Percentiles rank a stretch among this genome's conserved stretches.
Evolutionary conservation across 2,329 filamentous ascomycete species (phyloP).

Genomic region (Monosporascus sp.): DNA sequence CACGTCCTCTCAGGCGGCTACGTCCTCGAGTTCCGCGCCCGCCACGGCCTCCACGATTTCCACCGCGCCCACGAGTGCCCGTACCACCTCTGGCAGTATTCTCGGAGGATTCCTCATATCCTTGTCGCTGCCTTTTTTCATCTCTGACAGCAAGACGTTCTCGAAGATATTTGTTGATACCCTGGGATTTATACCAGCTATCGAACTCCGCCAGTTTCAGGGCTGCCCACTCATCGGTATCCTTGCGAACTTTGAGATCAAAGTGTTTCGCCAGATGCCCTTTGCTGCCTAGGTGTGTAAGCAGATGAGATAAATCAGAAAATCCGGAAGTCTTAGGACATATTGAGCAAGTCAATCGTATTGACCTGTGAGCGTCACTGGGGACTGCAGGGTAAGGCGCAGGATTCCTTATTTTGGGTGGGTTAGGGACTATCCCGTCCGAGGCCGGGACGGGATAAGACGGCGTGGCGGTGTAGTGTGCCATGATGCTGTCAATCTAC

Average conservation of each 20-base stretch:
- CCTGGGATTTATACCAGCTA: conserved; percentile 69
- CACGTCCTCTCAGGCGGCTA: conserved; percentile 11
- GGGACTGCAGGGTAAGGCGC: no score
- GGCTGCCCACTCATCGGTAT: conserved; percentile 61
- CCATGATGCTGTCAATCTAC: no score
- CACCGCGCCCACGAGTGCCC: conserved; percentile 8
- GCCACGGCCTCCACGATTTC: conserved; percentile 7
- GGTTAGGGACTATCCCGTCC: no score
- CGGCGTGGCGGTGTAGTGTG: no score
- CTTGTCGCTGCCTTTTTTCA: conserved; percentile 47
- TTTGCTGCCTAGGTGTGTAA: conserved; percentile 90
- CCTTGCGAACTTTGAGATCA: conserved; percentile 69
- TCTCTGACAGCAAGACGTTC: conserved; percentile 72
- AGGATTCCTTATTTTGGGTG: no score
- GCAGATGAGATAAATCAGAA: conserved; percentile 84
- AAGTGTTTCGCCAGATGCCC: conserved; percentile 83
- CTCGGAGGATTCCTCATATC: conserved; percentile 16
- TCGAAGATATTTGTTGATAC: conserved; percentile 67
- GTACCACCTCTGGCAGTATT: conserved; percentile 22
- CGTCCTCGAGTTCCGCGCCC: conserved; percentile 12
- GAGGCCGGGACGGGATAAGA: no score
- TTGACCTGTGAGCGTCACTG: conserved; percentile 20
- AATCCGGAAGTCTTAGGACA: conserved; percentile 77
- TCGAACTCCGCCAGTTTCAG: conserved; percentile 64
- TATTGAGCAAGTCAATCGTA: conserved; percentile 74